Evolutionary conservation across 2,329 filamentous ascomycete genomes (phyloP).

Genomic region (Diaporthe helianthi): DNA sequence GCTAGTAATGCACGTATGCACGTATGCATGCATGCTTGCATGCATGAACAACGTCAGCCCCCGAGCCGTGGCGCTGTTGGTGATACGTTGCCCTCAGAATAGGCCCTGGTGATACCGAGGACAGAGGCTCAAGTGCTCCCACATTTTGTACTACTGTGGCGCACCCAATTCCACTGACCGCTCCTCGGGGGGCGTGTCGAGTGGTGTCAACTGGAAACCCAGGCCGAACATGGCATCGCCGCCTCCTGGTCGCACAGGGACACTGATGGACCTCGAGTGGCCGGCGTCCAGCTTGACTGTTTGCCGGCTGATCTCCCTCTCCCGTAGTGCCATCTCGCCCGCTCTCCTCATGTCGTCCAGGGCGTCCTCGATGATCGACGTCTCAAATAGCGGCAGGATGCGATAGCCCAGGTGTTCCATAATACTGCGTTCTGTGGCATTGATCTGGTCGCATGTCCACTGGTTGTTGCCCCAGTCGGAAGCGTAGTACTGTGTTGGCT

Average conservation of each 20-base stretch:
- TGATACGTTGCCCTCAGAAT: neutral
- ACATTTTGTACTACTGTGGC: conserved; percentile 17
- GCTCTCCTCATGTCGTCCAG: conserved; percentile 70
- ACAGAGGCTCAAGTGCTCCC: neutral
- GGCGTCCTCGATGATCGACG: conserved; percentile 63
- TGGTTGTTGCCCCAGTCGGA: conserved; percentile 59
- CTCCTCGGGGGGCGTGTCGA: conserved; percentile 47
- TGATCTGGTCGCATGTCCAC: conserved; percentile 69
- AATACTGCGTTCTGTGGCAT: conserved; percentile 68
- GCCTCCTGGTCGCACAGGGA: conserved; percentile 35
- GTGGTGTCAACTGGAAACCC: conserved; percentile 50
- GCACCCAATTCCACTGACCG: conserved; percentile 23
- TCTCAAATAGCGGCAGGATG: conserved; percentile 66
- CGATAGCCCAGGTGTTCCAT: conserved; percentile 70
- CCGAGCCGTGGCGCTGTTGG: neutral
- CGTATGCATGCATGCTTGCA: neutral
- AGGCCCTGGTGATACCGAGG: neutral
- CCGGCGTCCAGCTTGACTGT: conserved; percentile 29
- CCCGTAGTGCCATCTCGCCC: conserved; percentile 42
- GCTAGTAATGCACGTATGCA: neutral
- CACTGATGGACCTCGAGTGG: conserved; percentile 48
- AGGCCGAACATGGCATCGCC: conserved; percentile 49
- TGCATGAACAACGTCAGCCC: neutral
- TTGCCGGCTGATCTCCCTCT: conserved; percentile 27
- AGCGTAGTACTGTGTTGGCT: conserved; percentile 60